These are phyloP conservation scores for Nemania abortiva DNA, from an alignment of 2,329 filamentous ascomycete species.

Conservation along the genomic window DNA sequence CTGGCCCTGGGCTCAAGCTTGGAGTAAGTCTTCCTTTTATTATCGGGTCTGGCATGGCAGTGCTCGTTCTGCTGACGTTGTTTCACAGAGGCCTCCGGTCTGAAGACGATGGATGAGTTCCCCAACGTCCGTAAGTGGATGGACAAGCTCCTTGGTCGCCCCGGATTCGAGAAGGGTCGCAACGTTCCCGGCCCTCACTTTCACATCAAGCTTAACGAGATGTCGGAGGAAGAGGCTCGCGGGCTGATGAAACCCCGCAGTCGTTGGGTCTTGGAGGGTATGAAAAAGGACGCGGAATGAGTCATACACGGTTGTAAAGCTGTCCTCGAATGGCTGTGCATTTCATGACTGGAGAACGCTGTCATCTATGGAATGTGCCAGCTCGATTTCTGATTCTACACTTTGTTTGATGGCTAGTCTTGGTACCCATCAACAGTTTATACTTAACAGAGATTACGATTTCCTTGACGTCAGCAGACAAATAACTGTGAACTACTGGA, in stretches of 20 bases:
- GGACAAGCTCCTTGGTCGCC: slow-evolving; percentile 74
- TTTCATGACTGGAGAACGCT: neutral
- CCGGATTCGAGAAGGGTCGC: slow-evolving; percentile 78
- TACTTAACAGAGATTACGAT: no score
- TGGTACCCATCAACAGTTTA: no score
- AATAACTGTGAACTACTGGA: no score
- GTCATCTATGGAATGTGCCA: neutral
- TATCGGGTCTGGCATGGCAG: neutral
- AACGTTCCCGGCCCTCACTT: slow-evolving; percentile 72
- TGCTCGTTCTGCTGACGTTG: slow-evolving; percentile 3
- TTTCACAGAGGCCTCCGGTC: slow-evolving; percentile 12
- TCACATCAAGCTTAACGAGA: slow-evolving; percentile 25
- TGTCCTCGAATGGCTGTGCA: neutral
- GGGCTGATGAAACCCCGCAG: slow-evolving; percentile 63
- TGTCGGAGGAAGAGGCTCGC: slow-evolving; percentile 65
- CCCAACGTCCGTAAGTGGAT: slow-evolving; percentile 82
- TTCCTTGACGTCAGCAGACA: no score
- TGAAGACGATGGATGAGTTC: slow-evolving; percentile 70
- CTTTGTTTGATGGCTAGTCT: no score
- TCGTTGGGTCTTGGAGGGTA: slow-evolving; percentile 75
- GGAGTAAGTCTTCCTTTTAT: slow-evolving; percentile 19
- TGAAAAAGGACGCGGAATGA: slow-evolving; percentile 69
- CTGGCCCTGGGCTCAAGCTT: slow-evolving; percentile 72
- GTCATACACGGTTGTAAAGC: neutral
- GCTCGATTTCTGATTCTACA: neutral